phyloP scores from a whole-genome alignment of 2,329 filamentous ascomycete species.

The Paecilomyces dactylethromorphus region DNA sequence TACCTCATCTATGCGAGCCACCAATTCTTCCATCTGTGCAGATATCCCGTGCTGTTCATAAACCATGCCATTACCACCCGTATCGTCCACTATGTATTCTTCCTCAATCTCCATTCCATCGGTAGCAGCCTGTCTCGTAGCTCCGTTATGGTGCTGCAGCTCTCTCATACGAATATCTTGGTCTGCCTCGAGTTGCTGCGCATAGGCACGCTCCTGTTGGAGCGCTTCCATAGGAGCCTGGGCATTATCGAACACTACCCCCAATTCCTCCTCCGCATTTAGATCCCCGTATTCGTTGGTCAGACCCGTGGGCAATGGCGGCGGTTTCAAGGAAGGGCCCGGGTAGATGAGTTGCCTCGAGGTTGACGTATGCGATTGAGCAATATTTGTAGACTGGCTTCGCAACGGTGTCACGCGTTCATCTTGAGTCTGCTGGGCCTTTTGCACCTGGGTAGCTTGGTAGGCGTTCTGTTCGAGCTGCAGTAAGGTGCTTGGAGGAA shows the following conservation, averaged over 20 bases:
- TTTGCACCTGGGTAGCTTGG: slow-evolving; percentile 34
- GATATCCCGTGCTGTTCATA: slow-evolving; percentile 5
- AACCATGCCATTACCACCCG: slow-evolving; percentile 1
- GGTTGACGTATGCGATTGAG: slow-evolving; percentile 4
- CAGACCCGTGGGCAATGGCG: slow-evolving; percentile 10
- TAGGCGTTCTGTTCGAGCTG: slow-evolving; percentile 41
- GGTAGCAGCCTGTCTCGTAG: neutral
- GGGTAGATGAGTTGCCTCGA: neutral
- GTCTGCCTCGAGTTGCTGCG: neutral
- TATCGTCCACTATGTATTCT: neutral
- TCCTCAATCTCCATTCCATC: slow-evolving; percentile 12
- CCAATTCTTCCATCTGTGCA: slow-evolving; percentile 5
- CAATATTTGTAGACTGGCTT: neutral
- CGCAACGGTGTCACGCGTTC: neutral
- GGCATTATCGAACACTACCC: slow-evolving; percentile 36
- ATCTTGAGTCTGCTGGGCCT: slow-evolving; percentile 11
- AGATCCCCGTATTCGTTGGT: slow-evolving; percentile 36
- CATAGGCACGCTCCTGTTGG: neutral
- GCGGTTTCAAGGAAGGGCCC: neutral
- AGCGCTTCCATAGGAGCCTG: slow-evolving; percentile 2
- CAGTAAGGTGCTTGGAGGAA: slow-evolving; percentile 36
- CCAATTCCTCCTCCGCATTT: slow-evolving; percentile 35
- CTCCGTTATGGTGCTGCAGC: neutral
- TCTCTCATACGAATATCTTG: neutral
- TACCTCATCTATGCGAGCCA: slow-evolving; percentile 21